phyloP scores from a whole-genome alignment of 306 rosid genomes.

The Dryas alaskensis region DNA sequence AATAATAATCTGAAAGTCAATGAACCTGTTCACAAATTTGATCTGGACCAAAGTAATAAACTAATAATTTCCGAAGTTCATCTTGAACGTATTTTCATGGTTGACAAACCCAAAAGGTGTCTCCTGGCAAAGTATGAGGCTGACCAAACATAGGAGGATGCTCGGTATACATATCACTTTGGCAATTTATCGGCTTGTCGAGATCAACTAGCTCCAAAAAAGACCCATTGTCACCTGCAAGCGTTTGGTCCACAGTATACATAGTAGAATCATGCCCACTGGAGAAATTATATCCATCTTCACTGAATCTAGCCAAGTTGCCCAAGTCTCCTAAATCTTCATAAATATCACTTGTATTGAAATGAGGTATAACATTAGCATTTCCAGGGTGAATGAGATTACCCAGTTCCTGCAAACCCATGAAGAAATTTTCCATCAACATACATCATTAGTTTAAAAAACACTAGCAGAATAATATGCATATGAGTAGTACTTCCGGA shows the following conservation, averaged over 20 bases:
- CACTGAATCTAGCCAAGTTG: constrained; percentile 7
- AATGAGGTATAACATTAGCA: constrained; percentile 6
- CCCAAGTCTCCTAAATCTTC: constrained; percentile 33
- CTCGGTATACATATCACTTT: background rate
- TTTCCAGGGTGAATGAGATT: constrained; percentile 8
- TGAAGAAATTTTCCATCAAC: background rate
- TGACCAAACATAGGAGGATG: background rate
- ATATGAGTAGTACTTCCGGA: background rate
- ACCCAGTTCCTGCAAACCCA: constrained; percentile 25
- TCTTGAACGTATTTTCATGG: too few relatives aligned
- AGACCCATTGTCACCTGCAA: background rate
- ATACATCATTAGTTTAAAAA: background rate
- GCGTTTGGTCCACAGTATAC: constrained; percentile 15
- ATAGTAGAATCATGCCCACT: background rate
- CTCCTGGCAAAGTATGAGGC: background rate
- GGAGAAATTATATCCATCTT: constrained; percentile 9
- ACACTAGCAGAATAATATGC: background rate
- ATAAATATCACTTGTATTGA: constrained; percentile 24
- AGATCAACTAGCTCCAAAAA: constrained; percentile 66
- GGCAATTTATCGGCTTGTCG: constrained; percentile 22
- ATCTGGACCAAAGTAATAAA: too few relatives aligned
- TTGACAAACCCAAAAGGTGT: background rate
- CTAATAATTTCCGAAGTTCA: background rate
- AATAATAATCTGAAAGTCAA: too few relatives aligned
- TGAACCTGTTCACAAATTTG: too few relatives aligned